Conservation (phyloP, 371 early-diverging fungal genomes). For the Synchytrium microbalum region DNA sequence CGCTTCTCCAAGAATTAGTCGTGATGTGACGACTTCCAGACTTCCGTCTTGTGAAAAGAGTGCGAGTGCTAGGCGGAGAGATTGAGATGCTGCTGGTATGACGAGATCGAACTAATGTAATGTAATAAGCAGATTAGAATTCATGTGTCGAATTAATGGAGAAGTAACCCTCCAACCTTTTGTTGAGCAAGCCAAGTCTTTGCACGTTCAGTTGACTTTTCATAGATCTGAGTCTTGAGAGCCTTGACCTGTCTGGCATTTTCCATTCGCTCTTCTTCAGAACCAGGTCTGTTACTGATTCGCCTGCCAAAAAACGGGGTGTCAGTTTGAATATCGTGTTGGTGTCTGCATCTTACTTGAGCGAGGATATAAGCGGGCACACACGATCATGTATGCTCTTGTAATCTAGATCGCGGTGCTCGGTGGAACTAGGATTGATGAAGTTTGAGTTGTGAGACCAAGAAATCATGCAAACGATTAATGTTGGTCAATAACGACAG, state of each 20-base stretch:
- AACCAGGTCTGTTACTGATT: not conserved
- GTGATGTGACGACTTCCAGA: not conserved
- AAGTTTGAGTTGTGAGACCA: not conserved
- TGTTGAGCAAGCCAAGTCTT: not conserved
- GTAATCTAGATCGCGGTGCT: not conserved
- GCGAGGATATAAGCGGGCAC: not conserved
- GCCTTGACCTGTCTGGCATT: not conserved
- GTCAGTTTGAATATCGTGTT: not conserved
- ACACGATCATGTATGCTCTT: not conserved
- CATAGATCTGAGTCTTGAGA: not conserved
- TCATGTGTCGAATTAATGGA: no score
- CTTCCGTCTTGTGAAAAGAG: not conserved
- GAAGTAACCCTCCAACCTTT: no score
- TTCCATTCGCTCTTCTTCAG: not conserved
- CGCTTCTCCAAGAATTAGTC: not conserved
- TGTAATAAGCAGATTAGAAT: no score
- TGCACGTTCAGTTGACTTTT: not conserved
- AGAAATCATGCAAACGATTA: no score
- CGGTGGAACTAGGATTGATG: not conserved
- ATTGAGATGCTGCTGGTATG: not conserved
- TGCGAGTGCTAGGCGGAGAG: not conserved
- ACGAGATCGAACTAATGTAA: no score
- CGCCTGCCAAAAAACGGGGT: not conserved
- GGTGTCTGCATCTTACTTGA: not conserved
- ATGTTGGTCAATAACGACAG: no score